Evolutionary conservation across 2,329 filamentous ascomycete species (phyloP).

Genomic region (Rhinocladiella similis): DNA sequence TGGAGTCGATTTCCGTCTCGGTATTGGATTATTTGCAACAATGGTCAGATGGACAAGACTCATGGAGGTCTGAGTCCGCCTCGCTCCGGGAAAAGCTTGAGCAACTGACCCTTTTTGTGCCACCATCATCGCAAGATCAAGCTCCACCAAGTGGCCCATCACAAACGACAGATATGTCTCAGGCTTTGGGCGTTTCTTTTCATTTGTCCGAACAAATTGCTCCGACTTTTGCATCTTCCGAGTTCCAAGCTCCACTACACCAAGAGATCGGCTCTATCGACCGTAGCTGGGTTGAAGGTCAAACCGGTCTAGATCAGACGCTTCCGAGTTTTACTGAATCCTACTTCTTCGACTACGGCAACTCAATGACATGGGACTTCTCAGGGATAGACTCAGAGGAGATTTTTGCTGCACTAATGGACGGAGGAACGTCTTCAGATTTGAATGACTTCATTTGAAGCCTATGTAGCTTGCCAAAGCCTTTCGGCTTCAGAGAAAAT

Average conservation of each 20-base stretch:
- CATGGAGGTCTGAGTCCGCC: background rate
- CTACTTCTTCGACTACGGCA: background rate
- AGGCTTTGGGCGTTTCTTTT: background rate
- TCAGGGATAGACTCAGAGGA: slow-evolving; percentile 12
- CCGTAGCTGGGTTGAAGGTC: background rate
- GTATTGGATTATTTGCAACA: slow-evolving; percentile 6
- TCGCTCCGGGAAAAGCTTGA: background rate
- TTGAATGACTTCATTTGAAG: background rate
- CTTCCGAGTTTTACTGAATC: background rate
- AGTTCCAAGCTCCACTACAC: no score
- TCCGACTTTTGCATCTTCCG: no score
- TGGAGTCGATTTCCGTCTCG: slow-evolving; percentile 5
- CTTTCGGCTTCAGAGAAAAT: background rate
- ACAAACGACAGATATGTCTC: background rate
- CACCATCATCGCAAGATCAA: background rate
- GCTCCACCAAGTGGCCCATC: no score
- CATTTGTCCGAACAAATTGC: no score
- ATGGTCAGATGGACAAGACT: slow-evolving; percentile 5
- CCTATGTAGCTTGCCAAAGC: background rate
- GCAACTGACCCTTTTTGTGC: slow-evolving; percentile 1
- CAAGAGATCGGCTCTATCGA: no score
- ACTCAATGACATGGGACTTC: slow-evolving; percentile 13
- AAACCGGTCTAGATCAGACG: background rate
- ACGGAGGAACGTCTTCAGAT: background rate
- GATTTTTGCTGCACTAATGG: slow-evolving; percentile 12